A percentile compares a stretch with the other conserved stretches of the same genome.
These are phyloP conservation scores for Styphnolobium japonicum DNA, from an alignment of 306 rosid genomes.

Conservation along the genomic window DNA sequence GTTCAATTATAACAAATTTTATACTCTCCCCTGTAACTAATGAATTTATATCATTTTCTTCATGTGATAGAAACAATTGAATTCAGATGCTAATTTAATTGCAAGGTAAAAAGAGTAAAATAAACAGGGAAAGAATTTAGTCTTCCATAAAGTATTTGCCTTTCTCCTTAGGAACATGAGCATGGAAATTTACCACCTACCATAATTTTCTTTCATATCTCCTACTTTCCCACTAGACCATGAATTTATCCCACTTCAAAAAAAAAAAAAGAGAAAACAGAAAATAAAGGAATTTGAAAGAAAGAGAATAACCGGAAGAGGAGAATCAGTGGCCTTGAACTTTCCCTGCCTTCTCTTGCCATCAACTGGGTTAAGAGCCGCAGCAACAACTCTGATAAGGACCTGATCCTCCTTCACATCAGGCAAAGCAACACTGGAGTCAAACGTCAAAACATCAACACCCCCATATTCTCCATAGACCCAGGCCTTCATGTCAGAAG, in stretches of 20 bases:
- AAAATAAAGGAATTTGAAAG: background rate
- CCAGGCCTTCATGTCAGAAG: constrained; percentile 92
- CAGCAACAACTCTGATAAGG: constrained; percentile 68
- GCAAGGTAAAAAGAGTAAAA: background rate
- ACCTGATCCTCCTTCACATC: constrained; percentile 81
- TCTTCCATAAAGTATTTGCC: too few species aligned
- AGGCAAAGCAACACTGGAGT: constrained; percentile 59
- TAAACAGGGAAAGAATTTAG: too few species aligned
- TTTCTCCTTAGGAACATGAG: background rate
- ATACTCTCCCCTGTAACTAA: background rate
- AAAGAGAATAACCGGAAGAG: constrained; percentile 67
- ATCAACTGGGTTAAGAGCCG: constrained; percentile 95
- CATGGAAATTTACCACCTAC: background rate
- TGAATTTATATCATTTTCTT: background rate
- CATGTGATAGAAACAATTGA: background rate
- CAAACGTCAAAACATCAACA: constrained; percentile 73
- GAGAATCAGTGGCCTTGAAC: constrained; percentile 86
- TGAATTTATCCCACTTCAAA: background rate
- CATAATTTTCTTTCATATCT: background rate
- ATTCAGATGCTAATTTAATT: background rate
- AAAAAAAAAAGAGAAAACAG: background rate
- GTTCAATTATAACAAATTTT: background rate
- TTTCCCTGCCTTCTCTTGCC: constrained; percentile 82
- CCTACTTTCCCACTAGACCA: constrained; percentile 2
- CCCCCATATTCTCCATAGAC: constrained; percentile 79